Evolutionary conservation across 805 yeast genomes (phyloP), one percentile per base, ranked within the genome.

Genomic region (Ogataea methylovora): DNA sequence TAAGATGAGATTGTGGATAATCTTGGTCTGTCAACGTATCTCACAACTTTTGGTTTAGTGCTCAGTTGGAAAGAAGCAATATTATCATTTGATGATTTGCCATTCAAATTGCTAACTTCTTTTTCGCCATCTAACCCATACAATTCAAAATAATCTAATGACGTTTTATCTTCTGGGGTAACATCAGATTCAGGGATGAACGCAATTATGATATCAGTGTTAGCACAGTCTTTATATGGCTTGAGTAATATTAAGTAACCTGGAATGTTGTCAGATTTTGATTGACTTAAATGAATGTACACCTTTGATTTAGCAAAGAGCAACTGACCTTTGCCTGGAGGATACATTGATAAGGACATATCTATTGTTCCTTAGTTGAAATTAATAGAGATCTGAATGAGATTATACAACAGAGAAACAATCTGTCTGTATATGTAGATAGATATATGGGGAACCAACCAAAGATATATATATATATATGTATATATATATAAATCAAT

Each of bases 261-360:
- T 0, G 82, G 58, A 15, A 90, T 64, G 51, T 90, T 88, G 49
- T 90, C 95, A 34, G 65, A 66, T 20, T 84, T 71, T 15, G 78
- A 69, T 10, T 72, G 64, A 0, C 92, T 73, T 4, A 95, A 94
- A 56, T 92, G 98, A 4, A 88, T 70, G 54, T 76, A 87, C 6
- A 83, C 92, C 51, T 82, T 79, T 2, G 86, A 71, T 50, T 80
- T 82, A 21, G 60, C 69, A 45, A 63, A 74, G 12, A 73, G 49
- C 31, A 74, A 46, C 43, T 71, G 73, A 4, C 65, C 73, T 42
- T 69, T 70, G 9, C 59, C 61, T 1, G 59, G 48, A 3, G 60
- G 61, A 16, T 34, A 46, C 1, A 26, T n/a, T n/a, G n/a, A n/a
- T n/a, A n/a, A n/a, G n/a, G n/a, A n/a, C n/a, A n/a, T n/a, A n/a